These are phyloP conservation scores for Stellera chamaejasme DNA, from an alignment of 345 rosid genomes.

Conservation along the genomic window DNA sequence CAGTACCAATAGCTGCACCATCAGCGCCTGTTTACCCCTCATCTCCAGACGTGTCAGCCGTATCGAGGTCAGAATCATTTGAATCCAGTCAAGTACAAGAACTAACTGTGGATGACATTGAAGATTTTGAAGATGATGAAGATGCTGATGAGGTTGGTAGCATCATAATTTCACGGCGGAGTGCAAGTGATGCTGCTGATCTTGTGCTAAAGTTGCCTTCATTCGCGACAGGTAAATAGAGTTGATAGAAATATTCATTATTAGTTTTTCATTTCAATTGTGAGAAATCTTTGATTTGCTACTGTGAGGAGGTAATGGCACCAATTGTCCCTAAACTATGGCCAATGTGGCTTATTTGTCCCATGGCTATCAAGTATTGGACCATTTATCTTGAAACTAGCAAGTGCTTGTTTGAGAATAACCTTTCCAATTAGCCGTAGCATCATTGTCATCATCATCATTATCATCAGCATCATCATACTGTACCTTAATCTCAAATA, in stretches of 20 bases:
- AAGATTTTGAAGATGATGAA: constrained; percentile 87
- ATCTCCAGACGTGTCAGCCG: constrained; percentile 40
- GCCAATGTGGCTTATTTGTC: no score
- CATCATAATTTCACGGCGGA: constrained; percentile 65
- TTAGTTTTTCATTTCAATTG: no score
- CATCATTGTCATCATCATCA: no score
- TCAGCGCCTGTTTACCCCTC: constrained; percentile 36
- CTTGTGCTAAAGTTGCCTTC: constrained; percentile 66
- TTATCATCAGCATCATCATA: no score
- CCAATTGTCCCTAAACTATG: no score
- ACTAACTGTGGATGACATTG: constrained; percentile 97
- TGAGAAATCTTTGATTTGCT: no score
- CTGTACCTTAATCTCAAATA: no score
- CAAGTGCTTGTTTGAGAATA: no score
- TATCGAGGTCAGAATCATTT: constrained; percentile 59
- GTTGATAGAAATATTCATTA: not conserved
- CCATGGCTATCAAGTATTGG: no score
- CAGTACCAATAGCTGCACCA: constrained; percentile 29
- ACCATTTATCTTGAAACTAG: no score
- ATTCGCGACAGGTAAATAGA: constrained; percentile 70
- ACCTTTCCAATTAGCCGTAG: no score
- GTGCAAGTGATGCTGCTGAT: constrained; percentile 61
- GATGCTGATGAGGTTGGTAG: constrained; percentile 53
- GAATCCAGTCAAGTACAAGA: constrained; percentile 62
- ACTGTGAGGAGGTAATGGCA: no score